Conservation (phyloP, 2,329 filamentous ascomycete species). For the Epichloe scottii region DNA sequence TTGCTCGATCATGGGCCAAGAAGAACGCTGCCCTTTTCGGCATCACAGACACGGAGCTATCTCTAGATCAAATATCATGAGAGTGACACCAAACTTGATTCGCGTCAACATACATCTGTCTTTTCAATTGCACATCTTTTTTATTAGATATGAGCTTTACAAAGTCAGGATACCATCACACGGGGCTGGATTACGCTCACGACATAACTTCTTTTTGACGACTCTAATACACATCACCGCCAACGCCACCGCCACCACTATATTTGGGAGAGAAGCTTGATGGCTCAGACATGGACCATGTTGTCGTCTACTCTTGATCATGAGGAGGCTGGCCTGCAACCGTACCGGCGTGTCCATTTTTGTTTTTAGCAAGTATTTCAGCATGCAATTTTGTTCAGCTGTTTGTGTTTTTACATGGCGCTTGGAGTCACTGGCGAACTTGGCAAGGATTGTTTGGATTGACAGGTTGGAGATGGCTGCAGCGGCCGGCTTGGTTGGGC, state of each 20-base stretch:
- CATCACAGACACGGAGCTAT: constrained; percentile 35
- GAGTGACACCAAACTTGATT: constrained; percentile 4
- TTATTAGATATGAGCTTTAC: constrained; percentile 14
- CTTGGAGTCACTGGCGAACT: constrained; percentile 28
- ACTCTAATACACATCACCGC: constrained; percentile 19
- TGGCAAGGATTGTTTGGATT: constrained; percentile 21
- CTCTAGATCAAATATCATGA: constrained; percentile 35
- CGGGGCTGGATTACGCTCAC: constrained; percentile 19
- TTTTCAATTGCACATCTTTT: constrained; percentile 5
- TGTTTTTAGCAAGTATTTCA: constrained; percentile 22
- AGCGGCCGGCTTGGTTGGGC: constrained; percentile 1
- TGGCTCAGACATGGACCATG: not conserved
- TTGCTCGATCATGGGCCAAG: constrained; percentile 89
- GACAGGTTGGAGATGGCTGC: constrained; percentile 24
- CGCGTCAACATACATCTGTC: constrained; percentile 3
- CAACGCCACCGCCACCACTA: constrained; percentile 5
- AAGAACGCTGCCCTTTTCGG: constrained; percentile 51
- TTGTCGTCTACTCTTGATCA: not conserved
- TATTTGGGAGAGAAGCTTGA: not conserved
- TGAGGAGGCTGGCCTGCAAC: constrained; percentile 1
- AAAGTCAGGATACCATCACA: constrained; percentile 8
- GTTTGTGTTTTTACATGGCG: constrained; percentile 26
- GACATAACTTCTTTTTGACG: constrained; percentile 16
- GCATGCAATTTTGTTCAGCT: constrained; percentile 18
- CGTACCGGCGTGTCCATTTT: constrained; percentile 14